A percentile compares a stretch with the other conserved stretches of the same genome.
Conservation (phyloP, 768 basidiomycete genomes). For the Macrolepiota albuminosa region DNA sequence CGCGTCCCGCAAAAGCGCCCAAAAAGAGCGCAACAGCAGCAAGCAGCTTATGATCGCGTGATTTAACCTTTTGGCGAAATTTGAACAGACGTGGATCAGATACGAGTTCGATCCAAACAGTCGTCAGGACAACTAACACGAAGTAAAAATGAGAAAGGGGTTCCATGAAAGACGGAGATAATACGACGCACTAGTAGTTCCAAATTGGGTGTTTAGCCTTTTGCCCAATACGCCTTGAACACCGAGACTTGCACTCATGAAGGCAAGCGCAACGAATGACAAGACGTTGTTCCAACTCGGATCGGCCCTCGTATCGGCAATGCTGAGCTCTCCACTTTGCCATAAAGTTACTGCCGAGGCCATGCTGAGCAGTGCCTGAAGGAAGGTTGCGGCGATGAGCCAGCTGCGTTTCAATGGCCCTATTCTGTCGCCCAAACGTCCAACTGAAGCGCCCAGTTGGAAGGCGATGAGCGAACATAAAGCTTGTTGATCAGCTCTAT, state of each 20-base stretch:
- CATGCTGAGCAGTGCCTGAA: slow-evolving; percentile 78
- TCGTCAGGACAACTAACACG: slow-evolving; percentile 72
- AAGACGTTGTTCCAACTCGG: slow-evolving; percentile 68
- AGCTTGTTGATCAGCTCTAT: slow-evolving; percentile 80
- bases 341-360: slow-evolving; percentile 66
- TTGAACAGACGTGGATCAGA: slow-evolving; percentile 43
- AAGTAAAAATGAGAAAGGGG: neutral
- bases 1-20: slow-evolving; percentile 69
- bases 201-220: slow-evolving; percentile 74
- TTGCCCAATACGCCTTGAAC: slow-evolving; percentile 89
- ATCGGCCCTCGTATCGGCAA: slow-evolving; percentile 49
- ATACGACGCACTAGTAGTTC: slow-evolving; percentile 59
- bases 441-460: slow-evolving; percentile 68
- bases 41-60: slow-evolving; percentile 11
- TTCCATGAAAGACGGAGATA: neutral
- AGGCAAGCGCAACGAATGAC: slow-evolving; percentile 69
- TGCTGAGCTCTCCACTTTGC: slow-evolving; percentile 55
- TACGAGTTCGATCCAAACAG: slow-evolving; percentile 85
- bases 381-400: slow-evolving; percentile 65
- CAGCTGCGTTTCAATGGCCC: slow-evolving; percentile 72
- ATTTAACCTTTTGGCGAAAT: slow-evolving; percentile 41
- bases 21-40: slow-evolving; percentile 56
- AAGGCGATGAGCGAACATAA: slow-evolving; percentile 75
- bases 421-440: slow-evolving; percentile 75
- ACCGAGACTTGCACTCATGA: slow-evolving; percentile 80